Base-by-base conservation (phyloP, 805 yeast species). In the Barnettozyma californica region DNA sequence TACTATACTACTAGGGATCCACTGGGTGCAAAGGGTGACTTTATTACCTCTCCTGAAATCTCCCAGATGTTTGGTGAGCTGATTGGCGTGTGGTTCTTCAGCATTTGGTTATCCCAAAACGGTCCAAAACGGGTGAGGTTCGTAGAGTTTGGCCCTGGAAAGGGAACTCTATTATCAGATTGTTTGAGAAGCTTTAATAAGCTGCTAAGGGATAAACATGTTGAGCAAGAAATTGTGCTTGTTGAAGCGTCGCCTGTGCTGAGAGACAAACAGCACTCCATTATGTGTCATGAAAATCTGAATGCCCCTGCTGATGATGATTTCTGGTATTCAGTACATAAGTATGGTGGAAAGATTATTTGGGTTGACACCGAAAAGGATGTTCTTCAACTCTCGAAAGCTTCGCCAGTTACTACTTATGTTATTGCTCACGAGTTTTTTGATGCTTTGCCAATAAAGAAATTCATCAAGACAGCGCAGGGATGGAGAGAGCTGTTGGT, bases 61-160 rank as follows among this genome's bases (percentile, higher is more conserved):
- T 84, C 92, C 7, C 87, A 87, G 36, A 83, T 87, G 68, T 88
- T 87, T 69, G 96, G 96, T 19, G 95, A 88, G 62, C 77, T 86
- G 69, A 73, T 86, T 50, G 95, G 94, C 0, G 67, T 88, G 5
- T 88, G 95, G 88, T 68, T 94, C 49, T 78, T 69, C 51, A 68
- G 77, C 3, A 66, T 70, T 34, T 86, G 90, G 87, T 51, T 75
- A 31, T 61, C 69, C 1, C 91, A 84, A 54, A 72, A 76, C 25
- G 69, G 63, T 40, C 83, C 87, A 0, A 36, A 57, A n/a, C 59
- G 61, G 11, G 65, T 84, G 23, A 68, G 83, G 45, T 59, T 88
- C 10, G 70, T 86, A 9, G 96, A 88, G 63, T 80, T 87, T 63
- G 96, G 96, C 0, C 96, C 96, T 0, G 96, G 96, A 5, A 73